These are phyloP conservation scores for Dothideomycetidae sp. DNA, from an alignment of 2,329 filamentous ascomycete genomes.

Conservation along the genomic window DNA sequence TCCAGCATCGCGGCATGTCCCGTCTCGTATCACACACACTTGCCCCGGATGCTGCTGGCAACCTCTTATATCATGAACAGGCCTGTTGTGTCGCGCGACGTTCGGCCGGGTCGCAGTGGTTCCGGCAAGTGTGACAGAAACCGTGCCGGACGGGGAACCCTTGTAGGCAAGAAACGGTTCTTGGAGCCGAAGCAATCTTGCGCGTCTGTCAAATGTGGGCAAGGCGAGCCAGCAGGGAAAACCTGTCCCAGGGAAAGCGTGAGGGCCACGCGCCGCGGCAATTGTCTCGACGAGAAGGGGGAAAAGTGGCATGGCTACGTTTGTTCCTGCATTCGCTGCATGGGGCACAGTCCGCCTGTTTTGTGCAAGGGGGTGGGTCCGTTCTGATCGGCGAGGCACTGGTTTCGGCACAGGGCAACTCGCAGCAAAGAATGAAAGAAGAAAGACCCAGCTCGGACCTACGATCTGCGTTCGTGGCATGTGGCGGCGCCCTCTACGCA, in stretches of 20 bases:
- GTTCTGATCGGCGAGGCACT: neutral
- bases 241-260: neutral
- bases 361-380: neutral
- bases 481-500: too few relatives aligned
- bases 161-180: too few relatives aligned
- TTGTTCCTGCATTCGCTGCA: neutral
- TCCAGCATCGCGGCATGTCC: neutral
- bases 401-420: neutral
- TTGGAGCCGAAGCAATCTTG: too few relatives aligned
- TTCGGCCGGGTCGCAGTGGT: neutral
- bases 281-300: neutral
- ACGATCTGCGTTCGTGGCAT: too few relatives aligned
- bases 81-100: neutral
- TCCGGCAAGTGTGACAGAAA: too few relatives aligned
- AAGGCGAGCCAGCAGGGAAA: neutral
- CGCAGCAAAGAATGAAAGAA: too few relatives aligned
- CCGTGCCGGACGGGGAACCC: too few relatives aligned
- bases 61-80: too few relatives aligned
- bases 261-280: too few relatives aligned
- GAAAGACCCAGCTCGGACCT: too few relatives aligned
- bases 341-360: neutral
- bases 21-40: neutral
- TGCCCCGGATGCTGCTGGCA: too few relatives aligned
- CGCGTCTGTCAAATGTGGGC: neutral
- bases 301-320: neutral